phyloP scores from a whole-genome alignment of 768 basidiomycete species.

The Pleurotus salmoneostramineus region DNA sequence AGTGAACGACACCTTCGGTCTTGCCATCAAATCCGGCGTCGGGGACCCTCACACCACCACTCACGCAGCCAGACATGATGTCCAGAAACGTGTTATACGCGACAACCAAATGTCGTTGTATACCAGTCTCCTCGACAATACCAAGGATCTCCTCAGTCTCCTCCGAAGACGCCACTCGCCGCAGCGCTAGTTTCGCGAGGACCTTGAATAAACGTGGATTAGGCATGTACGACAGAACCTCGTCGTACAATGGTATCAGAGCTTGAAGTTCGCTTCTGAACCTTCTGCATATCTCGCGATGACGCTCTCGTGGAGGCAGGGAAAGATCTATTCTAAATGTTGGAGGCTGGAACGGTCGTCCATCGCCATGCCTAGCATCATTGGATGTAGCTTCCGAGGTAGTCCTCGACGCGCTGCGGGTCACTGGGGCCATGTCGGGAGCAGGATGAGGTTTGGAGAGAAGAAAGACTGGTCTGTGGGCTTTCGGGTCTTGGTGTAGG shows the following conservation, averaged over 20 bases:
- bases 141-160: constrained; percentile 31
- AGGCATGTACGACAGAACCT: constrained; percentile 18
- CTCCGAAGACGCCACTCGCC: constrained; percentile 25
- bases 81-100: constrained; percentile 37
- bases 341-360: constrained; percentile 13
- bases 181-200: constrained; percentile 21
- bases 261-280: constrained; percentile 21
- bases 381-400: neutral
- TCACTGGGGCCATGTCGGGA: neutral
- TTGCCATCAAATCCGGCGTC: constrained; percentile 14
- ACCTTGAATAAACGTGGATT: constrained; percentile 19
- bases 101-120: constrained; percentile 27
- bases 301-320: constrained; percentile 22
- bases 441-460: no score
- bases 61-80: constrained; percentile 32
- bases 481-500: no score
- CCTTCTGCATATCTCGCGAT: constrained; percentile 26
- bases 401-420: neutral
- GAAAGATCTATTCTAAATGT: constrained; percentile 29
- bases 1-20: constrained; percentile 25
- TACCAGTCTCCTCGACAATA: constrained; percentile 22
- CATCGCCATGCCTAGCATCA: neutral
- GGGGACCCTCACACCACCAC: constrained; percentile 25
- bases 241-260: constrained; percentile 24
- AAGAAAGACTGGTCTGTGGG: no score